Evolutionary conservation across 805 yeast genomes (phyloP).

Genomic region (Lipomyces starkeyi): DNA sequence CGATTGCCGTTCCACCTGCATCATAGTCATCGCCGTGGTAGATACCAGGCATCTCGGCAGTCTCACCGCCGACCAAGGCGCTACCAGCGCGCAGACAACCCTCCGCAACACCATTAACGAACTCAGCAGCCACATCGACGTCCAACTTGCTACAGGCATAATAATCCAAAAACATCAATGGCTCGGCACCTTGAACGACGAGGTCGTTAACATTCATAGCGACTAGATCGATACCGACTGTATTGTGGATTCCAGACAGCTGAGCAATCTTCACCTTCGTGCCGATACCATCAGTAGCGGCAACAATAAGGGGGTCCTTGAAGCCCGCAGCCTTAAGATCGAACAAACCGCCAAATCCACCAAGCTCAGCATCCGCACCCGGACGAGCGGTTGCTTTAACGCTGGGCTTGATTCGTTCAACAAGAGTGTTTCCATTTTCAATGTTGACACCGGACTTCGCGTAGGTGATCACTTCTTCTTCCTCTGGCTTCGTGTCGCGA

Average conservation of each 20-base stretch:
- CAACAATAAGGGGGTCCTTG: slow-evolving; percentile 76
- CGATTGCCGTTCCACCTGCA: slow-evolving; percentile 98
- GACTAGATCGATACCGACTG: slow-evolving; percentile 98
- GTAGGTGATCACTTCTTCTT: slow-evolving; percentile 67
- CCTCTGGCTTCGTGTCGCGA: slow-evolving; percentile 52
- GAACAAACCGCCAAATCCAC: slow-evolving; percentile 98
- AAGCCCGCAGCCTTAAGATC: slow-evolving; percentile 90
- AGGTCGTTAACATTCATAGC: slow-evolving; percentile 99
- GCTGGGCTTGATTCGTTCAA: slow-evolving; percentile 84
- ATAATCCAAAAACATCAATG: slow-evolving; percentile 91
- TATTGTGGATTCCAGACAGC: slow-evolving; percentile 82
- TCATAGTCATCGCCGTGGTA: slow-evolving; percentile 95
- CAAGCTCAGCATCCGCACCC: slow-evolving; percentile 97
- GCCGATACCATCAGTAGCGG: slow-evolving; percentile 99
- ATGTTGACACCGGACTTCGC: slow-evolving; percentile 98
- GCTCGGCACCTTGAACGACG: slow-evolving; percentile 99
- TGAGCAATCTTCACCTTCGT: slow-evolving; percentile 96
- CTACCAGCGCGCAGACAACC: slow-evolving; percentile 96
- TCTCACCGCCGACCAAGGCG: slow-evolving; percentile 98
- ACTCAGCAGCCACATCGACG: slow-evolving; percentile 79
- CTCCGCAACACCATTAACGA: slow-evolving; percentile 93
- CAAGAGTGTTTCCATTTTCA: slow-evolving; percentile 90
- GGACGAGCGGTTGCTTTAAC: slow-evolving; percentile 92
- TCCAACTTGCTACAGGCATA: slow-evolving; percentile 95
- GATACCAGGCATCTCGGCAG: slow-evolving; percentile 99